Base-by-base conservation (phyloP, 345 rosid genomes). In the Draba incana region DNA sequence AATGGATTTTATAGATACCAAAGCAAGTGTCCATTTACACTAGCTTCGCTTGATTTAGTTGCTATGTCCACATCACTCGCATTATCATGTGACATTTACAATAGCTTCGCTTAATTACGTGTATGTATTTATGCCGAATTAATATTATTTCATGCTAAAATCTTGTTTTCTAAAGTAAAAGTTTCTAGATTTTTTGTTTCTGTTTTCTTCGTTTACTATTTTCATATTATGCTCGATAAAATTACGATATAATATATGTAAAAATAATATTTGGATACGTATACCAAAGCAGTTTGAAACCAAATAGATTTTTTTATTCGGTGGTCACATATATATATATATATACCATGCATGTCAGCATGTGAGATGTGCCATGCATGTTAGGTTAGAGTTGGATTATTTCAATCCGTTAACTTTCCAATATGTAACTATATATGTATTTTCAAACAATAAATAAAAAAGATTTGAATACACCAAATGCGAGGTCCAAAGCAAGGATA, bases 11-110 rank as follows among this genome's bases (percentile, higher is more conserved):
- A 57, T 41, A 57, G 59, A 53, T 57, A 49, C 28, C 46, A 64
- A 57, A n/a, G n/a, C 46, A 64, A 56, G 43, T 57, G 37, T 63
- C 70, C 70, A 72, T 72, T 39, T 12, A 46, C 51, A 55, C 44
- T 64, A n/a, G 70, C 52, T 47, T 72, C 52, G 45, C 76, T 64
- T 56, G 41, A 41, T 57, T 57, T 72, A 64, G 66, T 64, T 57
- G 30, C 12, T 10, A 28, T 28, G 60, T 57, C 54, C 59, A 48
- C 54, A 57, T 72, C 53, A 41, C 33, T 57, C 16, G 27, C 52
- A 64, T 60, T 56, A 27, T 48, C 63, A 54, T 46, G 49, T 62
- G 69, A 45, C 60, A 50, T 20, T 20, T 20, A 20, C 20, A 20
- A 1, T 20, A 20, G 20, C 20, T 20, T 20, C 20, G 20, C 20